These are phyloP conservation scores for Podaxis sp. DNA, from an alignment of 768 basidiomycete genomes.

Conservation along the genomic window DNA sequence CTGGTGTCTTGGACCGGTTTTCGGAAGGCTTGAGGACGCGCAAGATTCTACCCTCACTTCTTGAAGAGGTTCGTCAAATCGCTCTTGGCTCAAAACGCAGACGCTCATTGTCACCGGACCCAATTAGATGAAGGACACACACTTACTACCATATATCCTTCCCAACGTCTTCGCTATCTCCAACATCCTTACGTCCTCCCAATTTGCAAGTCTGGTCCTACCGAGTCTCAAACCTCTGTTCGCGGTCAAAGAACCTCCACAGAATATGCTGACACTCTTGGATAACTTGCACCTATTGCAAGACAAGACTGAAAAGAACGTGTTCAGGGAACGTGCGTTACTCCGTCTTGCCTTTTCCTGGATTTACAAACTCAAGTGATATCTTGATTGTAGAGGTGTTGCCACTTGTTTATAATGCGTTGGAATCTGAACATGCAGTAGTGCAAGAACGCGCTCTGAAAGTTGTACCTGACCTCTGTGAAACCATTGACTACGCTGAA, in stretches of 20 bases:
- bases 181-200: constrained; percentile 67
- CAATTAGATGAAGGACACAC: constrained; percentile 86
- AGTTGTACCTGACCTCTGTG: constrained; percentile 83
- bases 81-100: background rate
- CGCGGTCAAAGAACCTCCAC: constrained; percentile 89
- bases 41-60: constrained; percentile 87
- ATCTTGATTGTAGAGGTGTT: constrained; percentile 70
- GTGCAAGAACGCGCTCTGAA: constrained; percentile 91
- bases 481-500: constrained; percentile 93
- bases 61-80: constrained; percentile 74
- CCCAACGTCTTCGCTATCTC: constrained; percentile 95
- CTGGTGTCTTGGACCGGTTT: constrained; percentile 78
- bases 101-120: background rate
- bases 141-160: constrained; percentile 90
- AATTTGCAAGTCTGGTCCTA: constrained; percentile 81
- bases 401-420: constrained; percentile 91
- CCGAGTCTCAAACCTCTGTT: constrained; percentile 92
- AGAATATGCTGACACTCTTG: constrained; percentile 92
- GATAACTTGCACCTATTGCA: constrained; percentile 89
- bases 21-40: constrained; percentile 82
- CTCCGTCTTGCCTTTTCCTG: background rate
- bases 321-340: constrained; percentile 85
- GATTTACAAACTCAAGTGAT: background rate
- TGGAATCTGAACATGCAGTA: constrained; percentile 91
- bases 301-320: constrained; percentile 80